Evolutionary conservation across 1,284 basidiomycete genomes (phyloP), one percentile per base, ranked within the genome.

Genomic region (Boletus holoroseus): DNA sequence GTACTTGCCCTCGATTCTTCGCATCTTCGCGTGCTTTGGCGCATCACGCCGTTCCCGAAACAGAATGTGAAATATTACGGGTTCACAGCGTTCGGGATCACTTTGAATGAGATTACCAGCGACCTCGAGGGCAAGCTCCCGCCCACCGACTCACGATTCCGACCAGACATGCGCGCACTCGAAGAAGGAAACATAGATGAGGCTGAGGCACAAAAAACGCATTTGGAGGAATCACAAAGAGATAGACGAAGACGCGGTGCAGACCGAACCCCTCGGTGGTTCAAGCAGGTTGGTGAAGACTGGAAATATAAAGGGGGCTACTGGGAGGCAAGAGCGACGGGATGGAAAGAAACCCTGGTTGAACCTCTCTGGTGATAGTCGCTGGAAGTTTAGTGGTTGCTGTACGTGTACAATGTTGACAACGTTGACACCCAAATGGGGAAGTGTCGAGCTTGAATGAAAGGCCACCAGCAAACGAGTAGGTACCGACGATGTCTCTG

Each of bases 91-190:
- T 94, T 86, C 62, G 83, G 83, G 7, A 83, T 90, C 54, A 84
- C 85, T 15, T 72, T 94, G 54, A 94, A 94, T 67, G 91, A 94
- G 66, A 76, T 91, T 35, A 85, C 85, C 5, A 70, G 72, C 38
- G 85, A 91, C 62, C 68, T 93, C 16, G 73, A 79, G 50, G 79
- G 75, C 5, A 78, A 77, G 54, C 68, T 95, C 6, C 88, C 92
- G 1, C 80, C 83, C 0, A 94, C 93, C 1, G 94, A 96, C 66
- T 93, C 92, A 7, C 79, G 94, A 28, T 74, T 82, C 52, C 78
- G 93, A 31, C 89, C 92, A 1, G 93, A 96, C 69, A 88, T 95
- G 47, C 74, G 87, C 27, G 89, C 91, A 4, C 74, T 94, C 39
- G 94, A 96, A 67, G 80, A 88, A 56, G 93, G 92, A 11, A 71